phyloP scores from a whole-genome alignment of 768 basidiomycete species.

The Russula sp. region DNA sequence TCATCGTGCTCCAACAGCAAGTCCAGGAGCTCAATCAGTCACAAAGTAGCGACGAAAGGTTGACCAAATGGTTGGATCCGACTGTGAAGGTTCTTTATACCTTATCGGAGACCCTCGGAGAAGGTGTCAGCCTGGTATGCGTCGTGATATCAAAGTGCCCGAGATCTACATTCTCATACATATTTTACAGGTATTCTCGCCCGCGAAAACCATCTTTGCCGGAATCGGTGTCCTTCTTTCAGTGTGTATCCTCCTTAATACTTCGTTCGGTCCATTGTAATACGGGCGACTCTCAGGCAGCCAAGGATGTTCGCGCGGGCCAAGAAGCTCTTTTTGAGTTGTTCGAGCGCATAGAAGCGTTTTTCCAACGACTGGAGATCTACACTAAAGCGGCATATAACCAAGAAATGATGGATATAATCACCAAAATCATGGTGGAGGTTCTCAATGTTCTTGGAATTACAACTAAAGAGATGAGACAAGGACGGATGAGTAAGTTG shows the following conservation, averaged over 20 bases:
- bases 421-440: background rate
- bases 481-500: background rate
- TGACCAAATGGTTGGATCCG: background rate
- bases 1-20: background rate
- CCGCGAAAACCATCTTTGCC: background rate
- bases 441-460: background rate
- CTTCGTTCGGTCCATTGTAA: background rate
- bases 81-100: background rate
- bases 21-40: background rate
- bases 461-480: background rate
- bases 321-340: background rate
- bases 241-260: background rate
- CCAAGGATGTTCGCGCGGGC: background rate
- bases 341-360: background rate
- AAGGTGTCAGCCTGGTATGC: background rate
- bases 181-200: background rate
- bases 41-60: background rate
- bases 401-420: background rate
- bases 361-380: background rate
- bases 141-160: background rate
- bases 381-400: background rate
- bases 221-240: background rate
- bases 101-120: background rate
- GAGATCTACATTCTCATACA: background rate
- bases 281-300: background rate